Percentiles rank a stretch among this genome's conserved stretches.
Conservation (phyloP, 179 eudicot genomes). For the Vitellaria paradoxa region DNA sequence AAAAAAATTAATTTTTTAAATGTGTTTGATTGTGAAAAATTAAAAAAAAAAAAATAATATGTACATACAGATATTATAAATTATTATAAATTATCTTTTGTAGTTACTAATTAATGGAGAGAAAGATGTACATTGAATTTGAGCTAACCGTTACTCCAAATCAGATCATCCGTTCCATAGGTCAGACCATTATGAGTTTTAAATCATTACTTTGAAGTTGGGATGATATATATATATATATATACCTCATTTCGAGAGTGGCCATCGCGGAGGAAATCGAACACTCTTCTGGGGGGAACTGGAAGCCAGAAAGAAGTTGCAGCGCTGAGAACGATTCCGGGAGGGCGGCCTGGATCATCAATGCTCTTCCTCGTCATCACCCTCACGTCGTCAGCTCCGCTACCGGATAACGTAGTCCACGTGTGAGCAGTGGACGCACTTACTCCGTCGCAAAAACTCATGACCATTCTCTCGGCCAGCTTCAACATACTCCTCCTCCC, state of each 20-base stretch:
- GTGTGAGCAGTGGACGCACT: conserved; percentile 40
- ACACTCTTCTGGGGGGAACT: conserved; percentile 42
- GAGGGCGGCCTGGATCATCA: conserved; percentile 49
- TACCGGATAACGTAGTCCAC: conserved; percentile 48
- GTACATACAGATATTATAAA: too few relatives aligned
- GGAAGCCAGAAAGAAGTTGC: conserved; percentile 66
- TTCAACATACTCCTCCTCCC: conserved; percentile 56
- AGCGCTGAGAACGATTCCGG: conserved; percentile 51
- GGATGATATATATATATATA: too few relatives aligned
- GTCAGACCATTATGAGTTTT: too few relatives aligned
- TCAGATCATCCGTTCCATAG: too few relatives aligned
- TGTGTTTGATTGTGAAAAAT: too few relatives aligned
- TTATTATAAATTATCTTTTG: too few relatives aligned
- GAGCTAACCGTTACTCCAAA: too few relatives aligned
- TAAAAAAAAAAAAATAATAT: too few relatives aligned
- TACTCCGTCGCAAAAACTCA: conserved; percentile 39
- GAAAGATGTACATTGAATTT: too few relatives aligned
- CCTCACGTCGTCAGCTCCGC: conserved; percentile 45
- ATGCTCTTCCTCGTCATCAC: conserved; percentile 46
- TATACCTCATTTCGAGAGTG: conserved; percentile 38
- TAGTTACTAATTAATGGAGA: too few relatives aligned
- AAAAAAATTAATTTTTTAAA: too few relatives aligned
- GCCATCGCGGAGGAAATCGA: conserved; percentile 46
- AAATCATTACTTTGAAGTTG: too few relatives aligned
- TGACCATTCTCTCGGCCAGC: conserved; percentile 57